A percentile compares a stretch with the other conserved stretches of the same genome.
These are phyloP conservation scores for Dryadomyces quercivorus DNA, from an alignment of 2,329 filamentous ascomycete species.

Conservation along the genomic window DNA sequence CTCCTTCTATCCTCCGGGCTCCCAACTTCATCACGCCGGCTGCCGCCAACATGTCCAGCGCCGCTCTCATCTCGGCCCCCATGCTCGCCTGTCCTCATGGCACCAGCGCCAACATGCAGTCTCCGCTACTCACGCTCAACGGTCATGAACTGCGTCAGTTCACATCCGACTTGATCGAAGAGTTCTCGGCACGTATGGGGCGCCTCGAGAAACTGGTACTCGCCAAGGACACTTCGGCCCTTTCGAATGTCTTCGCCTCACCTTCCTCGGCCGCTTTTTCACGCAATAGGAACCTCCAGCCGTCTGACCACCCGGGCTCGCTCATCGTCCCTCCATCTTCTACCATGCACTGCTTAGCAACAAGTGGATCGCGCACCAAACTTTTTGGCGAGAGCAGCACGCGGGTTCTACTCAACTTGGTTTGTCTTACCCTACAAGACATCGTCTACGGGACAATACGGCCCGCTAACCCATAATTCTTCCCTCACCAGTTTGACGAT, in stretches of 20 bases:
- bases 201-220: constrained; percentile 39
- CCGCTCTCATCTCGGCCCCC: not conserved
- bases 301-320: not conserved
- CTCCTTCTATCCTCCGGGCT: constrained; percentile 1
- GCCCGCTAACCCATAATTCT: not conserved
- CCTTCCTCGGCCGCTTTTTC: constrained; percentile 12
- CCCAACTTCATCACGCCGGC: not conserved
- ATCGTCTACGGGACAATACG: not conserved
- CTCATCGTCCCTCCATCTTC: constrained; percentile 16
- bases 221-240: constrained; percentile 20
- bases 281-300: constrained; percentile 12
- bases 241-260: constrained; percentile 7
- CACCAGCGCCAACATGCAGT: constrained; percentile 1
- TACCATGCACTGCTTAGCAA: constrained; percentile 36
- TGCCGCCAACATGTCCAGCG: not conserved
- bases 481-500: constrained; percentile 33
- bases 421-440: constrained; percentile 20
- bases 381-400: constrained; percentile 42
- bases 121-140: constrained; percentile 10
- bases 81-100: not conserved
- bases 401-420: constrained; percentile 40
- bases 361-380: constrained; percentile 36
- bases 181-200: constrained; percentile 37
- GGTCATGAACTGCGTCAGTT: constrained; percentile 16
- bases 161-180: constrained; percentile 25